Conservation (phyloP, 768 basidiomycete species). For the Aureoboletus auriporus region DNA sequence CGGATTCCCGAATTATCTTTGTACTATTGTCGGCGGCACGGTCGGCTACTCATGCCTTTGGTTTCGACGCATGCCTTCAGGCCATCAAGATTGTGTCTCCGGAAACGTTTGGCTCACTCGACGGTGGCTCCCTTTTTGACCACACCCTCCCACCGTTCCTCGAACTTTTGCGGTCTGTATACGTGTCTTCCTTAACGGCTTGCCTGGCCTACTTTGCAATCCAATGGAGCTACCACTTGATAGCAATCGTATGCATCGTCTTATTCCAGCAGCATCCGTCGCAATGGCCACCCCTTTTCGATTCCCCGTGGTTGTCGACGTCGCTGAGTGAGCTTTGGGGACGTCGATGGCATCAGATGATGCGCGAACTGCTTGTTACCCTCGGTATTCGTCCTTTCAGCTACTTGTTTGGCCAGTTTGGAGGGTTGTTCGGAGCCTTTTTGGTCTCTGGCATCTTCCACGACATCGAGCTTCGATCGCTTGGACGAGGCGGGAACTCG, state of each 20-base stretch:
- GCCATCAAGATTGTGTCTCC: slow-evolving; percentile 31
- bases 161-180: slow-evolving; percentile 35
- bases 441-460: slow-evolving; percentile 56
- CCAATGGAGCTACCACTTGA: slow-evolving; percentile 36
- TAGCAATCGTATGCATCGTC: slow-evolving; percentile 40
- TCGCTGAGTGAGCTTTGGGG: slow-evolving; percentile 62
- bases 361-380: slow-evolving; percentile 49
- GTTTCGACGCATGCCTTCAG: slow-evolving; percentile 12
- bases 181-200: slow-evolving; percentile 42
- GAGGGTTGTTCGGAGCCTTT: slow-evolving; percentile 54
- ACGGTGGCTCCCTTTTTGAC: slow-evolving; percentile 37
- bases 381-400: slow-evolving; percentile 43
- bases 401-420: slow-evolving; percentile 45
- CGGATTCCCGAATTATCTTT: slow-evolving; percentile 14
- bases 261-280: slow-evolving; percentile 43
- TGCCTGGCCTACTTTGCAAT: slow-evolving; percentile 45
- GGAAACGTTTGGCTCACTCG: slow-evolving; percentile 30
- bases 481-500: slow-evolving; percentile 49
- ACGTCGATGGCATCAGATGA: slow-evolving; percentile 61
- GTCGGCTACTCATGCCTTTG: slow-evolving; percentile 4
- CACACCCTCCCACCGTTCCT: slow-evolving; percentile 28
- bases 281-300: slow-evolving; percentile 62
- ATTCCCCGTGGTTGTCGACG: slow-evolving; percentile 50
- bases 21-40: slow-evolving; percentile 7
- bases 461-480: slow-evolving; percentile 49